Conservation (phyloP, 2,329 filamentous ascomycete species). For the Epichloe uncinata region DNA sequence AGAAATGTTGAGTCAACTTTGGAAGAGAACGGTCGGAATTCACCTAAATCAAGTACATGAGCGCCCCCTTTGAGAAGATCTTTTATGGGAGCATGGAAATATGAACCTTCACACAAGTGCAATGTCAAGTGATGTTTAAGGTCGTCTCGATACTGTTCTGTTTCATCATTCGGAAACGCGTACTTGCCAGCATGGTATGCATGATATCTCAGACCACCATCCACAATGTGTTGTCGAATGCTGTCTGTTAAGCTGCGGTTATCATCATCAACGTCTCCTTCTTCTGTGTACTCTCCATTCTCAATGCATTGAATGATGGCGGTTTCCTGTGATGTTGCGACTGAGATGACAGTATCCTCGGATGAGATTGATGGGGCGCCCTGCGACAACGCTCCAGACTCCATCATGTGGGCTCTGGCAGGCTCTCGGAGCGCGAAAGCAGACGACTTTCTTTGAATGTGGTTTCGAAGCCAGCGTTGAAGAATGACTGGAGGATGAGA, state of each 20-base stretch:
- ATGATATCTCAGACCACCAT: conserved; percentile 27
- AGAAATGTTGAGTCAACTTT: neutral
- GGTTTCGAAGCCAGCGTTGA: too few relatives aligned
- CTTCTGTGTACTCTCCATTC: conserved; percentile 15
- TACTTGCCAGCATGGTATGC: conserved; percentile 29
- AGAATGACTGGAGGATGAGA: too few relatives aligned
- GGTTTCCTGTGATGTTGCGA: conserved; percentile 18
- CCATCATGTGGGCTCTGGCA: neutral
- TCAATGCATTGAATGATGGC: conserved; percentile 20
- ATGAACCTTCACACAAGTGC: conserved; percentile 24
- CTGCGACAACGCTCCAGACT: neutral
- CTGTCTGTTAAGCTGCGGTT: conserved; percentile 29
- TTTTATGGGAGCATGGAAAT: conserved; percentile 32
- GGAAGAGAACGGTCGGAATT: conserved; percentile 3
- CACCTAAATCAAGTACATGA: conserved; percentile 34
- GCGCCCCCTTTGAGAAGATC: conserved; percentile 23
- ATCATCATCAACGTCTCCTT: conserved; percentile 16
- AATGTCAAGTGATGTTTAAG: conserved; percentile 27
- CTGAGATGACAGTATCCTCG: conserved; percentile 14
- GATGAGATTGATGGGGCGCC: conserved; percentile 1
- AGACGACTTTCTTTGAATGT: too few relatives aligned
- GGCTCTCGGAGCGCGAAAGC: too few relatives aligned
- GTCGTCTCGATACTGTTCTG: conserved; percentile 28
- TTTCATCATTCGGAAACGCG: conserved; percentile 29
- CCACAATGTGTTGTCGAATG: conserved; percentile 29